Evolutionary conservation across 176 grass and related monocot species (phyloP).

Genomic region (Avena atlantica): DNA sequence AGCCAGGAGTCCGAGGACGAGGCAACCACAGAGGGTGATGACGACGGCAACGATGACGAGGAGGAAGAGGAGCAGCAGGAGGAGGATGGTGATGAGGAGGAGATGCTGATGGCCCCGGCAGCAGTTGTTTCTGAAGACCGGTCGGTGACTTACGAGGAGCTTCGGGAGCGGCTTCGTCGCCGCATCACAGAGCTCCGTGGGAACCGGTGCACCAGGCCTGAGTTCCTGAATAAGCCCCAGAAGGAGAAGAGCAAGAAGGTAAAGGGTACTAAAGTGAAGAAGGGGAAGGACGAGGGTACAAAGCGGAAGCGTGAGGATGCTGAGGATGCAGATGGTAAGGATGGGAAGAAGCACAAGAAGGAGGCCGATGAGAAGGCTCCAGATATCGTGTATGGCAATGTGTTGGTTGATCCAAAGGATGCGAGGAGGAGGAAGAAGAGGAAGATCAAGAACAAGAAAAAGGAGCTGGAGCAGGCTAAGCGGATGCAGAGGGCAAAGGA

Average conservation of each 20-base stretch:
- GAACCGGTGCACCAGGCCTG: slow-evolving; percentile 70
- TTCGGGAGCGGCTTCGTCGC: slow-evolving; percentile 56
- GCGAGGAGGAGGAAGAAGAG: slow-evolving; percentile 69
- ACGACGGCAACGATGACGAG: slow-evolving; percentile 23
- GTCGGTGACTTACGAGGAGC: slow-evolving; percentile 84
- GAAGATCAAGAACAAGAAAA: slow-evolving; percentile 72
- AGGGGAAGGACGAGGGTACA: slow-evolving; percentile 39
- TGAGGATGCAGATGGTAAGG: slow-evolving; percentile 42
- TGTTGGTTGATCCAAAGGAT: slow-evolving; percentile 68
- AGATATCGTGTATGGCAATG: slow-evolving; percentile 72
- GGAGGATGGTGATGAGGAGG: slow-evolving; percentile 33
- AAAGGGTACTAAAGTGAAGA: slow-evolving; percentile 48
- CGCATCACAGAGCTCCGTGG: slow-evolving; percentile 68
- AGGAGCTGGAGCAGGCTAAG: slow-evolving; percentile 72
- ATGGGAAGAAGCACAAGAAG: slow-evolving; percentile 56
- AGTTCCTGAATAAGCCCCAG: slow-evolving; percentile 58
- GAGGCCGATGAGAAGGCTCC: slow-evolving; percentile 42
- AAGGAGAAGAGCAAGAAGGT: slow-evolving; percentile 68
- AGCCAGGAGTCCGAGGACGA: slow-evolving; percentile 32
- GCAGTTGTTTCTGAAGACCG: slow-evolving; percentile 50
- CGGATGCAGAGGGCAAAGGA: slow-evolving; percentile 68
- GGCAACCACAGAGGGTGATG: slow-evolving; percentile 32
- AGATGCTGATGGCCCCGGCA: slow-evolving; percentile 20
- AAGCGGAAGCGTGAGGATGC: slow-evolving; percentile 68
- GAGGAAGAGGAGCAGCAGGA: slow-evolving; percentile 39